Evolutionary conservation across 2,329 filamentous ascomycete genomes (phyloP).

Genomic region (Dichotomopilus funicola): DNA sequence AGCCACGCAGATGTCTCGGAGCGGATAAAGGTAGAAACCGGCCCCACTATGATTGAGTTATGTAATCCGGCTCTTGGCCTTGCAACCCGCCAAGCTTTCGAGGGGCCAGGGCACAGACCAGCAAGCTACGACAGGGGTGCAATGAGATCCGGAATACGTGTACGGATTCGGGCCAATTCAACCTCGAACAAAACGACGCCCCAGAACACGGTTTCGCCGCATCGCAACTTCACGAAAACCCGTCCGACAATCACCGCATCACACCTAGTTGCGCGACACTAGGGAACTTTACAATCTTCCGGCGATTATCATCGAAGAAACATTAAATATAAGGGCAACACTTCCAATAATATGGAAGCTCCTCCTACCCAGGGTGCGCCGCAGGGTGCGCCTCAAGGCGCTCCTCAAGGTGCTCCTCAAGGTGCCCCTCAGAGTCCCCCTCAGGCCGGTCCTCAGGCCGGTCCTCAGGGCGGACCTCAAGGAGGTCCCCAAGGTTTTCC

Average conservation of each 20-base stretch:
- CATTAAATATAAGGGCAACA: not conserved
- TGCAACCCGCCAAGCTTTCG: constrained; percentile 4
- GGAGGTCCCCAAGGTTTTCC: constrained; percentile 12
- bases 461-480: not conserved
- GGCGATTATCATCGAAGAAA: no score
- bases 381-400: not conserved
- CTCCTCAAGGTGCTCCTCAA: constrained; percentile 9
- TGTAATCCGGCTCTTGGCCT: not conserved
- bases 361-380: constrained; percentile 1
- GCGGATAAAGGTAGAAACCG: not conserved
- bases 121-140: constrained; percentile 13
- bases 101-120: constrained; percentile 7
- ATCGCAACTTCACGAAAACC: not conserved
- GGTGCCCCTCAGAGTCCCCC: not conserved
- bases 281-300: no score
- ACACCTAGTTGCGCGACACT: no score
- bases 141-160: constrained; percentile 17
- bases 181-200: not conserved
- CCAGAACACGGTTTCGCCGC: not conserved
- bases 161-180: constrained; percentile 14
- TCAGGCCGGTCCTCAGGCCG: constrained; percentile 13
- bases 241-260: no score
- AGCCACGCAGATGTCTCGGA: constrained; percentile 5
- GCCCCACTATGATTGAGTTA: no score
- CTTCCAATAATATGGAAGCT: constrained; percentile 5